Evolutionary conservation across 371 early-diverging fungal species (phyloP).

Genomic region (Apophysomyces elegans): DNA sequence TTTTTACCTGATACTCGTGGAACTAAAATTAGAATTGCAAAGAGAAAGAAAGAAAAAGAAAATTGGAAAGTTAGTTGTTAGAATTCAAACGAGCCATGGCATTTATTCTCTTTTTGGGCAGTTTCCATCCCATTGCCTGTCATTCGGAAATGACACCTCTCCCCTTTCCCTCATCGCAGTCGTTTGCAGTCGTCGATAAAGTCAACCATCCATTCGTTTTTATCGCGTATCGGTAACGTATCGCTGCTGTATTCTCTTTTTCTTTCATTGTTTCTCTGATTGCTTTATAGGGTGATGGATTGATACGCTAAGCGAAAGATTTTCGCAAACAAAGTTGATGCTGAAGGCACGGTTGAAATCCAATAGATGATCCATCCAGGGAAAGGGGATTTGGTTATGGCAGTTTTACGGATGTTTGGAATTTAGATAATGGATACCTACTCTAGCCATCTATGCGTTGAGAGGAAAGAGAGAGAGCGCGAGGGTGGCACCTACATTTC

Average conservation of each 20-base stretch:
- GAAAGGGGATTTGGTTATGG: neutral
- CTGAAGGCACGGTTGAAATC: too few relatives aligned
- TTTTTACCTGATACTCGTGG: conserved; percentile 66
- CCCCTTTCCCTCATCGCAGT: conserved; percentile 9
- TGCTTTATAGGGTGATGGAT: neutral
- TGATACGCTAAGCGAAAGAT: neutral
- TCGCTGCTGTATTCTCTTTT: neutral
- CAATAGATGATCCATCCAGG: too few relatives aligned
- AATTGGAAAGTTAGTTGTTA: too few relatives aligned
- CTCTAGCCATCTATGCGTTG: conserved; percentile 11
- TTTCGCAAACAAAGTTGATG: too few relatives aligned
- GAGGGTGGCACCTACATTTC: neutral
- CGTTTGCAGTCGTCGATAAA: neutral
- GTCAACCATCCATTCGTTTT: neutral
- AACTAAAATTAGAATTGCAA: conserved; percentile 38
- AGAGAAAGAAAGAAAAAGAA: neutral
- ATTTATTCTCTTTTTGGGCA: too few relatives aligned
- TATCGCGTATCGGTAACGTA: neutral
- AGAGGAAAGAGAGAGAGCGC: conserved; percentile 10
- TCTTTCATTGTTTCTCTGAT: neutral
- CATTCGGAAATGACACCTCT: conserved; percentile 8
- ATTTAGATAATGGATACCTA: neutral
- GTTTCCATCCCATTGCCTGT: conserved; percentile 1
- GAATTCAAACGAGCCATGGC: too few relatives aligned
- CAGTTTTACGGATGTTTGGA: neutral